Evolutionary conservation across 345 rosid genomes (phyloP).

Genomic region (Gossypium australe): DNA sequence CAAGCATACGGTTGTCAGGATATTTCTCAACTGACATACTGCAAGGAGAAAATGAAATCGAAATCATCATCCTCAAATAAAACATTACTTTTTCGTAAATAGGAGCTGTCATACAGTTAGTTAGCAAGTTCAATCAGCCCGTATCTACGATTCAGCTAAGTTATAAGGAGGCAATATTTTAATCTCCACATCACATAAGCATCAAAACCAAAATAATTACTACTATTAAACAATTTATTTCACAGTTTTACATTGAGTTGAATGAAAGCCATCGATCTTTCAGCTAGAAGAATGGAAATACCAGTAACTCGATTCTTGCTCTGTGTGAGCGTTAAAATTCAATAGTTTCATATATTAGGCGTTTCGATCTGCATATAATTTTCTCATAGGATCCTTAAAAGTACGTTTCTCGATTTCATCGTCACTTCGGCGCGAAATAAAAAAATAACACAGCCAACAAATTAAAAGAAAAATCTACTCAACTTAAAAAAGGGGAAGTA

Average conservation of each 20-base stretch:
- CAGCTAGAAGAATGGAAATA: not conserved
- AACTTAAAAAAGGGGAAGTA: not conserved
- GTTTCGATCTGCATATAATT: not conserved
- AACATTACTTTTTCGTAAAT: not conserved
- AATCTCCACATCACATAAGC: not conserved
- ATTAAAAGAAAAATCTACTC: not conserved
- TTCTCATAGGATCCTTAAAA: not conserved
- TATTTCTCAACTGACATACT: conserved; percentile 70
- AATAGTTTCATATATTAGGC: not conserved
- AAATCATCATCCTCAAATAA: not conserved
- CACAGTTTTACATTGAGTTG: not conserved
- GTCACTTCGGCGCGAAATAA: not conserved
- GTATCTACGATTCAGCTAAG: not conserved
- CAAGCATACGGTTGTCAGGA: conserved; percentile 85
- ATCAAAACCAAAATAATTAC: not conserved
- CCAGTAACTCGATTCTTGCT: not conserved
- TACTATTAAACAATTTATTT: not conserved
- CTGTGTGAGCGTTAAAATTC: not conserved
- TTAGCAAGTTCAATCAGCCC: not conserved
- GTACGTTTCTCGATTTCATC: not conserved
- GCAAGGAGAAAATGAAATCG: conserved; percentile 14
- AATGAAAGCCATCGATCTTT: not conserved
- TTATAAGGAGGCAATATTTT: not conserved
- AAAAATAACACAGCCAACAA: not conserved
- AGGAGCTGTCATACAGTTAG: not conserved